Conservation (phyloP, 768 basidiomycete genomes). For the Leccinum truebloodii region DNA sequence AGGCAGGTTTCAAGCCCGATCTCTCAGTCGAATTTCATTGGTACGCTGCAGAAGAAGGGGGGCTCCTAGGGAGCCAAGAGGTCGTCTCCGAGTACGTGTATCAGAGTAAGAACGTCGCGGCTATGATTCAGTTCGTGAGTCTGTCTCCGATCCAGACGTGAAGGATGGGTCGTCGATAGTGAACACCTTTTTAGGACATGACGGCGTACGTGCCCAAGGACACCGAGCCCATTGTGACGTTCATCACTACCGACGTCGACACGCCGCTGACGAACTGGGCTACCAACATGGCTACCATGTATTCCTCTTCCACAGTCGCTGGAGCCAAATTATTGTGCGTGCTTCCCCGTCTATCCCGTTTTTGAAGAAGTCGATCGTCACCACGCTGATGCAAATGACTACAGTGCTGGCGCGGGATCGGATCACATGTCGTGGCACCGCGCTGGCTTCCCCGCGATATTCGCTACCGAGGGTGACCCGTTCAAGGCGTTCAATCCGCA, state of each 20-base stretch:
- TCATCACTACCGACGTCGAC: slow-evolving; percentile 41
- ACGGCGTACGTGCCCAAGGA: slow-evolving; percentile 33
- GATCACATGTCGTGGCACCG: slow-evolving; percentile 51
- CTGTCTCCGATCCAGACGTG: slow-evolving; percentile 1
- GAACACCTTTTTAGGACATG: slow-evolving; percentile 28
- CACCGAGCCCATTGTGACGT: slow-evolving; percentile 10
- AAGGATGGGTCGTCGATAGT: background rate
- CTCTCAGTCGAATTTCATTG: slow-evolving; percentile 78
- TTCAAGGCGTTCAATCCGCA: slow-evolving; percentile 43
- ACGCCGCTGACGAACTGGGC: slow-evolving; percentile 45
- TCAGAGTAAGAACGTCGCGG: slow-evolving; percentile 45
- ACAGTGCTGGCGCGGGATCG: slow-evolving; percentile 1
- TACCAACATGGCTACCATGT: slow-evolving; percentile 36
- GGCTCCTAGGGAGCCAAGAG: slow-evolving; percentile 40
- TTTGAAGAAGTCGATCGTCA: background rate
- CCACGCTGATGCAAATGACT: background rate
- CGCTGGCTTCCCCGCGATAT: slow-evolving; percentile 40
- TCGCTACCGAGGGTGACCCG: slow-evolving; percentile 46
- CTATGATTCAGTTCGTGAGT: slow-evolving; percentile 52
- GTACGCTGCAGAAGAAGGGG: slow-evolving; percentile 73
- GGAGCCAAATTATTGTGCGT: slow-evolving; percentile 35
- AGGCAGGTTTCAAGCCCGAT: slow-evolving; percentile 65
- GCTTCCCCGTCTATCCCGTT: background rate
- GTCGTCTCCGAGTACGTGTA: slow-evolving; percentile 52
- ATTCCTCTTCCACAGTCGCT: slow-evolving; percentile 17